Base-by-base conservation (phyloP, 495 filamentous ascomycete genomes). In the Aspergillus sclerotiicarbonarius region DNA sequence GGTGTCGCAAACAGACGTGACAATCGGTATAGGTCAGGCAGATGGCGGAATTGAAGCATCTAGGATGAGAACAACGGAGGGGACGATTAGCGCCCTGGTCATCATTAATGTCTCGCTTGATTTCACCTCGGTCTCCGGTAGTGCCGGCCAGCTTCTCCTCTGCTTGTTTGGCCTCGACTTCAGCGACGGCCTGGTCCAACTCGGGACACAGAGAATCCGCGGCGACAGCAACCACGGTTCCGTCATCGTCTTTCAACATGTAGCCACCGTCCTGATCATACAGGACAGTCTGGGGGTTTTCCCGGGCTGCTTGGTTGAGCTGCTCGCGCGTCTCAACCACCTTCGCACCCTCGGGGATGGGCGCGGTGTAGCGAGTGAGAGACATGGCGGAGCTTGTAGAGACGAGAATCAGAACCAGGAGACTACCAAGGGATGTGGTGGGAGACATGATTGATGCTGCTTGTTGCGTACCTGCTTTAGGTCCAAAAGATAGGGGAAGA, bases 251-350 rank as follows among this genome's bases (percentile, higher is more conserved):
- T 44, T 54, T 54, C 21, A 54, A 18, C 39, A 44, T 44, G 52
- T 54, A 45, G 39, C 51, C 52, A 30, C 52, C 39, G 16, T 54
- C 52, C 25, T 54, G 33, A 25, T 54, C 37, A 39, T 45, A 10
- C 21, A 54, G 52, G 12, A 54, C 21, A 3, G 52, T 54, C 8
- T 54, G 29, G 15, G 39, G 39, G 25, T 54, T 43, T n/a, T 54
- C 39, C 8, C 25, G 15, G 7, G 21, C 41, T 19, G 10, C 29
- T 16, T 54, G 20, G 39, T 54, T 54, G 37, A 54, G 21, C 43
- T 54, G 37, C 29, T 54, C 52, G 20, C 52, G 37, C n/a, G 52
- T 54, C 30, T 54, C 52, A 12, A 29, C 25, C 19, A 54, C 52
- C 9, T 21, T 32, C 3, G 29, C 37, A 12, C 12, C 52, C 4